Percentiles rank a stretch among this genome's conserved stretches.
These are phyloP conservation scores for Silybum marianum DNA, from an alignment of 129 eudicot species.

Conservation along the genomic window DNA sequence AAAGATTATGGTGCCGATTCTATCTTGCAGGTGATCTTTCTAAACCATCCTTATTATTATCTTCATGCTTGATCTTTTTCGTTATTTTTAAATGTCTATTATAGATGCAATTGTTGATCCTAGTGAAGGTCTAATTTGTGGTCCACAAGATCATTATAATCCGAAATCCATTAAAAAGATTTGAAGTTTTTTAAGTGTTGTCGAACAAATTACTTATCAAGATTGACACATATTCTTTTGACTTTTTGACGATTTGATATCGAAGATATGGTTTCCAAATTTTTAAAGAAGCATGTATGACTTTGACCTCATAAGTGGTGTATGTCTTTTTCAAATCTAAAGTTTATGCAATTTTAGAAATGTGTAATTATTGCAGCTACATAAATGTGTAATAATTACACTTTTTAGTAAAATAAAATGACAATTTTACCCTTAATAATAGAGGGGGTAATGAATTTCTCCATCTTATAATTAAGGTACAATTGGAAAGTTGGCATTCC, in stretches of 20 bases:
- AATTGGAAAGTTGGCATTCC: background rate
- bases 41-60: background rate
- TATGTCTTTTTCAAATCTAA: background rate
- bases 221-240: background rate
- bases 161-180: background rate
- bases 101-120: slow-evolving; percentile 3
- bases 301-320: background rate
- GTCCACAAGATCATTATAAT: background rate
- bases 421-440: background rate
- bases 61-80: background rate
- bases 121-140: slow-evolving; percentile 8
- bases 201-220: slow-evolving; percentile 2
- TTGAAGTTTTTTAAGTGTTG: background rate
- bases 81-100: background rate
- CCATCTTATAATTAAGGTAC: background rate
- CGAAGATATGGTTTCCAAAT: background rate
- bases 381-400: background rate
- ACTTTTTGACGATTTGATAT: background rate
- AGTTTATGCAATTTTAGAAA: background rate
- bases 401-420: background rate
- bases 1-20: slow-evolving; percentile 73
- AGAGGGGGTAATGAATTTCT: background rate
- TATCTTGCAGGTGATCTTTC: slow-evolving; percentile 59
- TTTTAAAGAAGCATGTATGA: background rate
- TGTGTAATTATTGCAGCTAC: background rate